phyloP scores from a whole-genome alignment of 2,329 filamentous ascomycete genomes.

The Colletotrichum echinochloae region DNA sequence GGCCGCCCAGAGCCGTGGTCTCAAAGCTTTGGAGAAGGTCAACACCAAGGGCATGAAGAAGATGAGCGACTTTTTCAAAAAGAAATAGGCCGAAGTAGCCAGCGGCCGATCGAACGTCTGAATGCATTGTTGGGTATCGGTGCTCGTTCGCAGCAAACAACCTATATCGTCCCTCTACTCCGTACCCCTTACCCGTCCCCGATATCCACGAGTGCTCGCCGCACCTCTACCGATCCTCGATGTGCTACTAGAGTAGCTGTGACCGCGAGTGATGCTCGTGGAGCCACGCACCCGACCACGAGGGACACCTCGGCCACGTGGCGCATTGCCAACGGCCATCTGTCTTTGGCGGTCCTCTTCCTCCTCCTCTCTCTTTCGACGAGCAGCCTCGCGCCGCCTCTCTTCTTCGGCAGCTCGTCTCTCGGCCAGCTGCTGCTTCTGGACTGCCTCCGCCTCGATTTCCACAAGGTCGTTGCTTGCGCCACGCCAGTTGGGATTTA shows the following conservation, averaged over 20 bases:
- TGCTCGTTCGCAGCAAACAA: constrained; percentile 36
- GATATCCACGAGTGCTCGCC: constrained; percentile 38
- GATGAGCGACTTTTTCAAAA: constrained; percentile 93
- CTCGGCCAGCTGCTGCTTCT: constrained; percentile 82
- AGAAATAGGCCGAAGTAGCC: constrained; percentile 58
- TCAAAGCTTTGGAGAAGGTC: constrained; percentile 88
- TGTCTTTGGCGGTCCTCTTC: constrained; percentile 59
- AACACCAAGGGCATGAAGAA: constrained; percentile 96
- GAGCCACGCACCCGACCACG: constrained; percentile 32
- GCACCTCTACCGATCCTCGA: constrained; percentile 41
- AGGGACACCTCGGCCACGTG: constrained; percentile 36
- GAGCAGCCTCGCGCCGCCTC: constrained; percentile 77
- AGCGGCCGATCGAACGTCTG: constrained; percentile 18
- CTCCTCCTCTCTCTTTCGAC: constrained; percentile 73
- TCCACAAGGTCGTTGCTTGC: constrained; percentile 88
- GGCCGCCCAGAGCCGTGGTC: constrained; percentile 76
- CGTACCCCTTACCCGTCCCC: constrained; percentile 35
- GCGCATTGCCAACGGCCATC: constrained; percentile 44
- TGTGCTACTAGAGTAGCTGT: constrained; percentile 36
- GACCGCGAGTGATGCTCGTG: constrained; percentile 35
- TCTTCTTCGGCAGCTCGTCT: constrained; percentile 83
- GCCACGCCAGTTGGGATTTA: constrained; percentile 91
- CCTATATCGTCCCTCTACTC: constrained; percentile 27
- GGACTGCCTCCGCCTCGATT: constrained; percentile 81
- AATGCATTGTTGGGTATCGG: constrained; percentile 39